phyloP scores from a whole-genome alignment of 2,329 filamentous ascomycete species.

The Seiridium unicorne region DNA sequence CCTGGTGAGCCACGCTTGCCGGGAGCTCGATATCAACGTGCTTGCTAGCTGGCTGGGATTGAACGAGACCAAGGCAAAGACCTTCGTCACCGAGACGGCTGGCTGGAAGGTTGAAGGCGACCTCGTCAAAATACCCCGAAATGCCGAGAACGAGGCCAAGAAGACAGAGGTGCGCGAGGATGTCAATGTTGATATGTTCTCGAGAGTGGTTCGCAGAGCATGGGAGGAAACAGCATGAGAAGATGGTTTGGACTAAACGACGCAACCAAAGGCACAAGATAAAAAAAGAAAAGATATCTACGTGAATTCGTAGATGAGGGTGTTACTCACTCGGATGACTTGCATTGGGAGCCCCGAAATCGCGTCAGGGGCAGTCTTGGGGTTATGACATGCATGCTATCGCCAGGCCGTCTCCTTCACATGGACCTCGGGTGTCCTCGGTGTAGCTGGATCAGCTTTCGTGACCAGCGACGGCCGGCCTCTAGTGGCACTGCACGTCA shows the following conservation, averaged over 20 bases:
- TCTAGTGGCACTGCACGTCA: too few relatives aligned
- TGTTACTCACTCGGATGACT: background rate
- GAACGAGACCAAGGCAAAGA: conserved; percentile 63
- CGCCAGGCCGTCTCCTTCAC: background rate
- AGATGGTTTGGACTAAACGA: background rate
- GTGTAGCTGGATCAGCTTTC: too few relatives aligned
- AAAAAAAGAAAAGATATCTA: background rate
- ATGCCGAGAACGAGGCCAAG: conserved; percentile 97
- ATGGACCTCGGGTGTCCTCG: too few relatives aligned
- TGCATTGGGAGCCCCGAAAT: conserved; percentile 6
- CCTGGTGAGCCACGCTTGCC: conserved; percentile 78
- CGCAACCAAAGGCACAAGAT: background rate
- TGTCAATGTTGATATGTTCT: conserved; percentile 86
- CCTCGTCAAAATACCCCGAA: conserved; percentile 75
- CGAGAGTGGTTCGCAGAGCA: conserved; percentile 75
- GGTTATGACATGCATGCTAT: conserved; percentile 1
- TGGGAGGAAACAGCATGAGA: conserved; percentile 75
- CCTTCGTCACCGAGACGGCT: conserved; percentile 82
- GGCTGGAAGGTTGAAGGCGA: conserved; percentile 78
- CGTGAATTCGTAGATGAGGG: background rate
- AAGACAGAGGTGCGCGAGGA: conserved; percentile 94
- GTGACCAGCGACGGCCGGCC: too few relatives aligned
- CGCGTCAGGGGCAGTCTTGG: conserved; percentile 1
- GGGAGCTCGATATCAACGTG: conserved; percentile 66
- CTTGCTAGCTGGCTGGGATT: conserved; percentile 77